Evolutionary conservation across 495 filamentous ascomycete genomes (phyloP), one percentile per base, ranked within the genome.

Genomic region (Letharia columbiana): DNA sequence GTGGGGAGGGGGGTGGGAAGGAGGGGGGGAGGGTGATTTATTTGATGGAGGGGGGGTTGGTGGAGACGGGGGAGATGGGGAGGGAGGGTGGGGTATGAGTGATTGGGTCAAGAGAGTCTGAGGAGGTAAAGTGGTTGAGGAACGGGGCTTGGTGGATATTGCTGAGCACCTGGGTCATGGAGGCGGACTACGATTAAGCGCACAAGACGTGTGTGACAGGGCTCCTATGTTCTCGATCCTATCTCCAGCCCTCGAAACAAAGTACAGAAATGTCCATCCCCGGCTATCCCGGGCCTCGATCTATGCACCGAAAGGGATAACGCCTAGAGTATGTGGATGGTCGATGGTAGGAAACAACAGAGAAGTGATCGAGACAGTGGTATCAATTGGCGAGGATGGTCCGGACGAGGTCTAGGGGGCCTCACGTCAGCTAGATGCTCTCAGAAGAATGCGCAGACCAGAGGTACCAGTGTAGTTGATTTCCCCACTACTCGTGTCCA

Each of bases 301-400:
- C 40, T 18, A 37, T 65, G 56, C 42, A 31, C 63, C 56, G 63
- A 67, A 66, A 52, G 39, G 62, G 33, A 69, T 45, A 67, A 69
- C 67, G 64, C 68, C 64, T 37, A 54, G 49, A 23, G 37, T 65
- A 49, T 49, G 42, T 47, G 69, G 52, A 33, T 65, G 37, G n/a
- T 60, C 41, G 23, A 66, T 42, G 73, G 69, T 40, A 74, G 72
- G 64, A 68, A 69, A 31, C 52, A 52, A 47, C 74, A 69, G 63
- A 28, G 18, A 6, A 44, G n/a, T 2, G 60, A 42, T 61, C 59
- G 52, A n/a, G 37, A 64, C 47, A 61, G 49, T 18, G 28, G 10
- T 20, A n/a, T 82, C 83, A 96, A 79, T 96, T 96, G 75, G 90
- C 91, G 68, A 96, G 87, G 77, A 96, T 96, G 47, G 90, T 96